phyloP scores from a whole-genome alignment of 192 early-diverging fungal species.

The Radiomyces spectabilis region DNA sequence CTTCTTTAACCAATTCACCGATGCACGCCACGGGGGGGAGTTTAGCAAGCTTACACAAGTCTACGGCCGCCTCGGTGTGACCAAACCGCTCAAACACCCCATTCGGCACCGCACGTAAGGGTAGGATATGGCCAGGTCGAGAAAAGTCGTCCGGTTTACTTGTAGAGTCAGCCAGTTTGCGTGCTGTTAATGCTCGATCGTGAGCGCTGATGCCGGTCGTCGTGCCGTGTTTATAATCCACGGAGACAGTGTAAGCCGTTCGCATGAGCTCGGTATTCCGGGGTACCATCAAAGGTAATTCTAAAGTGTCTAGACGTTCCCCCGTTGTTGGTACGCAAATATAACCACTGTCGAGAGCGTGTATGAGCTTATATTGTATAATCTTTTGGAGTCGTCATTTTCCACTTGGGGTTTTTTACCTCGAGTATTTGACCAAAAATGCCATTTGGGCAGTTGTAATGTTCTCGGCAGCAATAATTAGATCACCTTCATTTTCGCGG shows the following conservation, averaged over 20 bases:
- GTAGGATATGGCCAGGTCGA: conserved; percentile 92
- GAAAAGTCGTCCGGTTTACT: conserved; percentile 65
- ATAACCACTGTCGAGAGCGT: conserved; percentile 55
- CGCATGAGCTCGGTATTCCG: conserved; percentile 84
- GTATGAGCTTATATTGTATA: neutral
- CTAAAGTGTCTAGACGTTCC: conserved; percentile 74
- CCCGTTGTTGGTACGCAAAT: conserved; percentile 83
- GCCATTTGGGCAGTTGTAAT: conserved; percentile 88
- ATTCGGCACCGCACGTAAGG: conserved; percentile 73
- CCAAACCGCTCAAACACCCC: conserved; percentile 85
- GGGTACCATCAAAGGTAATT: conserved; percentile 92
- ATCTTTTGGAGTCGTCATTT: conserved; percentile 1
- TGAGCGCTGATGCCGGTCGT: conserved; percentile 94
- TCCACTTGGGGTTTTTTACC: conserved; percentile 34
- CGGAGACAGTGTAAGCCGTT: conserved; percentile 91
- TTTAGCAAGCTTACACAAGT: conserved; percentile 81
- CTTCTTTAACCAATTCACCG: conserved; percentile 86
- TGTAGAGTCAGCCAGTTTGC: conserved; percentile 66
- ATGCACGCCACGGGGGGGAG: conserved; percentile 83
- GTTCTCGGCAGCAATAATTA: conserved; percentile 96
- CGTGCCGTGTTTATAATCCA: conserved; percentile 78
- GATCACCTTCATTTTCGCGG: conserved; percentile 98
- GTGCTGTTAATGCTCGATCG: conserved; percentile 78
- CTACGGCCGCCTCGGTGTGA: conserved; percentile 90
- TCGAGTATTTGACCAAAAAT: conserved; percentile 92